phyloP scores from a whole-genome alignment of 257 asterid species.

The Echites panduratus region DNA sequence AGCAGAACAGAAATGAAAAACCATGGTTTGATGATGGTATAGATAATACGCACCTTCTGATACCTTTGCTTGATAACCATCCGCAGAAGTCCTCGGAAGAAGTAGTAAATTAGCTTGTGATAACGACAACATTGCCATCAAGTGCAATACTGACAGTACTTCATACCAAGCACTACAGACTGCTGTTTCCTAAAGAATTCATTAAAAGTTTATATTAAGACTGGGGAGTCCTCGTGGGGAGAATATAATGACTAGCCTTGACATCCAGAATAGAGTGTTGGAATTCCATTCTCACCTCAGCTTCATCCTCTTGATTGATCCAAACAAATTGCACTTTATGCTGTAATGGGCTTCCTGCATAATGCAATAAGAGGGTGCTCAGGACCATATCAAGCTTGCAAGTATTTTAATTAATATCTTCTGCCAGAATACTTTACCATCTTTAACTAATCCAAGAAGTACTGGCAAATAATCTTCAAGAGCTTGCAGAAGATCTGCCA shows the following conservation, averaged over 20 bases:
- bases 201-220: conserved; percentile 12
- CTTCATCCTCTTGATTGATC: conserved; percentile 98
- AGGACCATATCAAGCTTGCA: conserved; percentile 15
- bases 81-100: conserved; percentile 80
- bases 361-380: conserved; percentile 19
- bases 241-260: conserved; percentile 16
- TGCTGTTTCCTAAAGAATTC: conserved; percentile 62
- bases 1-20: not conserved
- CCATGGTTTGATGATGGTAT: not conserved
- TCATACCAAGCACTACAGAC: conserved; percentile 91
- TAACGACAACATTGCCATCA: conserved; percentile 83
- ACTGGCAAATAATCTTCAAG: conserved; percentile 92
- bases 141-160: conserved; percentile 87
- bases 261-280: not conserved
- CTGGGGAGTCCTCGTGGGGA: conserved; percentile 14
- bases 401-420: conserved; percentile 2
- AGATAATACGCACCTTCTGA: conserved; percentile 70
- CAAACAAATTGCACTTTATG: conserved; percentile 84
- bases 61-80: conserved; percentile 84
- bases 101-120: conserved; percentile 89
- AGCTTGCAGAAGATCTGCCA: conserved; percentile 92
- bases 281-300: conserved; percentile 53
- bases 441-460: conserved; percentile 87
- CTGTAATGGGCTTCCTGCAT: conserved; percentile 80
- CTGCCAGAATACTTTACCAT: conserved; percentile 46